These are phyloP conservation scores for Symbiodinium natans DNA, from an alignment of 73 alveolate species.

Conservation along the genomic window DNA sequence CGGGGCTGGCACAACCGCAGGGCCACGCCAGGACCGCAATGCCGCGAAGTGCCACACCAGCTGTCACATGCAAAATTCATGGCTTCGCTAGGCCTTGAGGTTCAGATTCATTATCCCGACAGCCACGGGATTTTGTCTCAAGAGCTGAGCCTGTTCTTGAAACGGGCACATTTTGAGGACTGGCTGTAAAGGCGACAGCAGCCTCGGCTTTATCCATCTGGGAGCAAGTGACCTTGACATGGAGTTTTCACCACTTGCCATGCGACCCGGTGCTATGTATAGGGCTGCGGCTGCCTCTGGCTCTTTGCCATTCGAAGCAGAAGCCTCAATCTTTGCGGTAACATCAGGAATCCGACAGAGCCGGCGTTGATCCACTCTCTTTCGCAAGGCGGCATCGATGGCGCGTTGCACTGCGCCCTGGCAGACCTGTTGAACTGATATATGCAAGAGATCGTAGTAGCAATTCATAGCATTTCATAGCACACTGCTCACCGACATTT, in stretches of 20 bases:
- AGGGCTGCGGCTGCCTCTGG: background rate
- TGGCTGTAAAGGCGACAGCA: background rate
- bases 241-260: no score
- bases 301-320: background rate
- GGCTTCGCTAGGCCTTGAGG: slow-evolving; percentile 7
- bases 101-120: slow-evolving; percentile 2
- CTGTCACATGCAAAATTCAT: no score
- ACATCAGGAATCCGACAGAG: no score
- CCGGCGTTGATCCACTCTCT: no score
- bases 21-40: background rate
- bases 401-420: background rate
- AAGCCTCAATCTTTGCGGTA: background rate
- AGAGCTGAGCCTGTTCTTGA: background rate
- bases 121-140: slow-evolving; percentile 12
- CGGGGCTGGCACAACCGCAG: slow-evolving; percentile 25
- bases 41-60: no score
- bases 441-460: no score
- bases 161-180: background rate
- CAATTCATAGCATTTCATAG: no score
- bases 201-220: slow-evolving; percentile 13
- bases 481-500: no score
- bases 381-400: background rate
- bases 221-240: background rate
- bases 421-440: background rate
- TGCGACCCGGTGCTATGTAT: no score